phyloP scores from a whole-genome alignment of 2,329 filamentous ascomycete species.

The Aureobasidium sp. region DNA sequence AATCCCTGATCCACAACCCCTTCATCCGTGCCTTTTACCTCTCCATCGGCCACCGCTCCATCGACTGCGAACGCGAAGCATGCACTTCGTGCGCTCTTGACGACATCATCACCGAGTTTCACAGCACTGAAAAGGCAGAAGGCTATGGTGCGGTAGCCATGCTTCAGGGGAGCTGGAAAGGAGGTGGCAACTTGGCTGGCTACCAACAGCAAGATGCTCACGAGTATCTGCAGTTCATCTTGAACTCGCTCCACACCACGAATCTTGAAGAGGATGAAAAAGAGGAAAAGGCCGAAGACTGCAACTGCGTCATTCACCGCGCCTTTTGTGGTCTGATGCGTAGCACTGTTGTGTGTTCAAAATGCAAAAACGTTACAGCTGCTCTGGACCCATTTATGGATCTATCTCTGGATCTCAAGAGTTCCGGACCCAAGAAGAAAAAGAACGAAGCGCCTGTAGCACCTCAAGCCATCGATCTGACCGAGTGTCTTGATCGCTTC shows the following conservation, averaged over 20 bases:
- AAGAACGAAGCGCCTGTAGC: slow-evolving; percentile 22
- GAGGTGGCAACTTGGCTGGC: slow-evolving; percentile 58
- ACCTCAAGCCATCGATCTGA: slow-evolving; percentile 31
- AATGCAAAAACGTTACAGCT: slow-evolving; percentile 72
- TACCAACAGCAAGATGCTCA: slow-evolving; percentile 96
- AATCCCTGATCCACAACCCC: slow-evolving; percentile 88
- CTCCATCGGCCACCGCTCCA: slow-evolving; percentile 74
- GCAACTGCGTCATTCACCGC: slow-evolving; percentile 86
- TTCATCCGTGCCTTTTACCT: slow-evolving; percentile 87
- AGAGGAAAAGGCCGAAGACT: slow-evolving; percentile 35
- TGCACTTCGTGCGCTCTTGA: slow-evolving; percentile 54
- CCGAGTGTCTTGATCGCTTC: slow-evolving; percentile 73
- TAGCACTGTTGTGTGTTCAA: slow-evolving; percentile 82
- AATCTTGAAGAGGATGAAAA: slow-evolving; percentile 47
- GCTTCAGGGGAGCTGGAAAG: slow-evolving; percentile 82
- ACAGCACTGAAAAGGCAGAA: slow-evolving; percentile 68
- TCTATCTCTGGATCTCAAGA: slow-evolving; percentile 78
- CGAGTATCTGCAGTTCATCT: slow-evolving; percentile 92
- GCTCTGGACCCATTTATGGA: slow-evolving; percentile 86
- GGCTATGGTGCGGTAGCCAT: slow-evolving; percentile 87
- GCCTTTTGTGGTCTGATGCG: slow-evolving; percentile 90
- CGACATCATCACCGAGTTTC: slow-evolving; percentile 55
- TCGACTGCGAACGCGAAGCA: slow-evolving; percentile 54
- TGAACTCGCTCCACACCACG: slow-evolving; percentile 76
- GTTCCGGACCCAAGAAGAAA: slow-evolving; percentile 47